phyloP scores from a whole-genome alignment of 2,329 filamentous ascomycete species.

The Pestalotiopsis sp. region DNA sequence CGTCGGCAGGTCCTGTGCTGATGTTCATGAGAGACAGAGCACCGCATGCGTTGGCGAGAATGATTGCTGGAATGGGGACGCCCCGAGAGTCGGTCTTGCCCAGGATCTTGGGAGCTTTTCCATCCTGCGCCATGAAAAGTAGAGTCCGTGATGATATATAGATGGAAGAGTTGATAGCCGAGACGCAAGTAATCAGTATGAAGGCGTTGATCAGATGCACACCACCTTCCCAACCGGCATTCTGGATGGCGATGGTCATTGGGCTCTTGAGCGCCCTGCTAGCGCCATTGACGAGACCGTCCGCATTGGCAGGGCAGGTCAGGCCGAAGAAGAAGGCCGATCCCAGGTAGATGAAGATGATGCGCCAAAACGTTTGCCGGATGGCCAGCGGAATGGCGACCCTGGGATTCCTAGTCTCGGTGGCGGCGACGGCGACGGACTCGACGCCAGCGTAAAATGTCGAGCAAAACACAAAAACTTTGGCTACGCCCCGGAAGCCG shows the following conservation, averaged over 20 bases:
- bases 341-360: slow-evolving; percentile 66
- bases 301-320: slow-evolving; percentile 68
- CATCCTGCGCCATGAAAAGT: slow-evolving; percentile 72
- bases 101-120: slow-evolving; percentile 69
- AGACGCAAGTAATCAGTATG: slow-evolving; percentile 72
- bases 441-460: slow-evolving; percentile 69
- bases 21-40: slow-evolving; percentile 75
- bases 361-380: slow-evolving; percentile 61
- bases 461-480: slow-evolving; percentile 68
- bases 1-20: slow-evolving; percentile 63
- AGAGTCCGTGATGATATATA: slow-evolving; percentile 77
- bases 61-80: slow-evolving; percentile 58
- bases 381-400: slow-evolving; percentile 58
- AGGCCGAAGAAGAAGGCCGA: slow-evolving; percentile 74
- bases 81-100: slow-evolving; percentile 67
- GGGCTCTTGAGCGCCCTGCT: slow-evolving; percentile 69
- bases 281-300: slow-evolving; percentile 59
- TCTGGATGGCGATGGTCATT: slow-evolving; percentile 73
- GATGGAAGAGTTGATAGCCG: slow-evolving; percentile 72
- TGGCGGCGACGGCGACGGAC: slow-evolving; percentile 62
- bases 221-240: slow-evolving; percentile 71
- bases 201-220: slow-evolving; percentile 78
- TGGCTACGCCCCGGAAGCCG: slow-evolving; percentile 66
- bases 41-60: slow-evolving; percentile 71
- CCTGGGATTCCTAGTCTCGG: slow-evolving; percentile 59